These are phyloP conservation scores for Thecaphora thlaspeos DNA, from an alignment of 1,284 basidiomycete species.

Conservation along the genomic window DNA sequence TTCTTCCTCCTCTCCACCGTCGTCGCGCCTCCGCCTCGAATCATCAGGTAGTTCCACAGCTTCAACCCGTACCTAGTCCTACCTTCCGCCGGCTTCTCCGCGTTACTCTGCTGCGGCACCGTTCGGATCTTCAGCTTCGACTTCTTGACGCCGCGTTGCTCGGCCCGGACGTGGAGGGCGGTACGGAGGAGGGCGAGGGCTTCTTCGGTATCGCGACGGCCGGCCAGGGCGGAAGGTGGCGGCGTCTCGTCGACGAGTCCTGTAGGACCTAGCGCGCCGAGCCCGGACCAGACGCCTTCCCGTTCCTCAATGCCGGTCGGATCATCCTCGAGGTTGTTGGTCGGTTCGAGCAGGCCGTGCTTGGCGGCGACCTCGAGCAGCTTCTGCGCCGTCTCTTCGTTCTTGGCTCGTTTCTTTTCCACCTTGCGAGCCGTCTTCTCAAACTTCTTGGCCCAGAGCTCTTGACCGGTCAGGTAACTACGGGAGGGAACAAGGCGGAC, in stretches of 20 bases:
- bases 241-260: constrained; percentile 42
- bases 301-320: constrained; percentile 6
- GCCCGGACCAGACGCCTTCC: constrained; percentile 27
- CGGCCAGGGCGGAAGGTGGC: constrained; percentile 44
- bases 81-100: constrained; percentile 3
- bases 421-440: constrained; percentile 22
- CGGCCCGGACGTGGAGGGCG: background rate
- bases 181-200: constrained; percentile 5
- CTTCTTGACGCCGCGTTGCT: background rate
- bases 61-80: constrained; percentile 1
- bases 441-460: constrained; percentile 33
- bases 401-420: constrained; percentile 27
- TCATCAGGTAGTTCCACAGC: constrained; percentile 1
- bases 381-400: constrained; percentile 14
- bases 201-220: constrained; percentile 37
- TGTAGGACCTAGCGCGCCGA: constrained; percentile 25
- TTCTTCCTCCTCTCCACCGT: no score
- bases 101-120: constrained; percentile 3
- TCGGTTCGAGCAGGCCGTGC: background rate
- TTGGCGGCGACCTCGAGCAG: constrained; percentile 24
- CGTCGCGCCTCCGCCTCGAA: no score
- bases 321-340: constrained; percentile 4
- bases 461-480: constrained; percentile 33
- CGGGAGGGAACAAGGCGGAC: background rate
- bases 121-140: background rate